Percentiles rank a stretch among this genome's conserved stretches.
phyloP scores from a whole-genome alignment of 2,329 filamentous ascomycete genomes.

The Fusarium concolor region DNA sequence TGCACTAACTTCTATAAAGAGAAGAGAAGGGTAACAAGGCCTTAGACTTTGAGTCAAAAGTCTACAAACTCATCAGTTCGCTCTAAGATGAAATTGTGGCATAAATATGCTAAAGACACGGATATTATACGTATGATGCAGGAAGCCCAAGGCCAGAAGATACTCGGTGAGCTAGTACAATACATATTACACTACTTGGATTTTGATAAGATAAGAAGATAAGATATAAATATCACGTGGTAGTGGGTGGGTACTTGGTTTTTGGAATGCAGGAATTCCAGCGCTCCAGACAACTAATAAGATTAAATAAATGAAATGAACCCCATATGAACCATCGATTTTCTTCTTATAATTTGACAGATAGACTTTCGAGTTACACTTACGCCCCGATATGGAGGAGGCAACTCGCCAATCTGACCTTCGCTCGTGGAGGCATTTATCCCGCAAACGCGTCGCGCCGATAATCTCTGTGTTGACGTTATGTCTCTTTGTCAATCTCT shows the following conservation, averaged over 20 bases:
- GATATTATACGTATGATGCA: no score
- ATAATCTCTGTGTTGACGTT: constrained; percentile 51
- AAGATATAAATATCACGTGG: no score
- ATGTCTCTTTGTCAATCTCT: constrained; percentile 60
- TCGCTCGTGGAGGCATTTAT: not conserved
- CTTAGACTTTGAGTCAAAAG: no score
- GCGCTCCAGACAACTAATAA: not conserved
- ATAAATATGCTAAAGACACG: rapidly evolving
- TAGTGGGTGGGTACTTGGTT: no score
- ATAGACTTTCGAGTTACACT: not conserved
- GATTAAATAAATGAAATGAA: not conserved
- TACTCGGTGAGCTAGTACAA: no score
- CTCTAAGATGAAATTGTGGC: no score
- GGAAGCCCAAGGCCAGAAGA: no score
- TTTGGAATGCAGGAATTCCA: no score
- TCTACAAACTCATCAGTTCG: no score
- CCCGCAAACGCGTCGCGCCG: not conserved
- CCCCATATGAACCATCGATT: not conserved
- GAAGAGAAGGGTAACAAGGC: not conserved
- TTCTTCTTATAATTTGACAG: not conserved
- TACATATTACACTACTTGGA: no score
- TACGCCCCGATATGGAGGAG: not conserved
- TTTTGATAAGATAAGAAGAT: no score
- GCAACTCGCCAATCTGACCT: not conserved
- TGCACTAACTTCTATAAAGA: not conserved